Evolutionary conservation across 139 green algal genomes (phyloP).

Genomic region (Trebouxia sp.): DNA sequence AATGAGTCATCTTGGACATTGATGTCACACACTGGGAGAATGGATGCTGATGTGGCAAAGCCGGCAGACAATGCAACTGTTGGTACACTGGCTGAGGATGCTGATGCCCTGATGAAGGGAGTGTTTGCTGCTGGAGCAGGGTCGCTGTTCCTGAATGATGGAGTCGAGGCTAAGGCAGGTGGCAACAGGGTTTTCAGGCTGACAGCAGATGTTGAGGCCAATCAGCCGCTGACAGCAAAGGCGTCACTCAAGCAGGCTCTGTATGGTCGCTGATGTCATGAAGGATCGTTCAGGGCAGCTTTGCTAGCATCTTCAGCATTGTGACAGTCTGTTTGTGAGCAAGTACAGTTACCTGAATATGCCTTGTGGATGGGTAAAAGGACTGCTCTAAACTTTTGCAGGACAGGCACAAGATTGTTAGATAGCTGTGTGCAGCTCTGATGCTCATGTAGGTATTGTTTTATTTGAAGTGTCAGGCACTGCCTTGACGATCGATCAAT

Average conservation of each 20-base stretch:
- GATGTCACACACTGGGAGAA: not conserved
- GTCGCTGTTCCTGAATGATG: not conserved
- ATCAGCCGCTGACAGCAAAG: not conserved
- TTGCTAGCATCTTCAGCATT: too few relatives aligned
- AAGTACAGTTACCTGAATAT: too few relatives aligned
- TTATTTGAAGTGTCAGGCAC: too few relatives aligned
- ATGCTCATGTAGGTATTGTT: too few relatives aligned
- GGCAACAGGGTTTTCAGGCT: not conserved
- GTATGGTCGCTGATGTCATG: not conserved
- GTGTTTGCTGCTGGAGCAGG: constrained; percentile 11
- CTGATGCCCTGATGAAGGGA: not conserved
- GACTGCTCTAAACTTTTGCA: too few relatives aligned
- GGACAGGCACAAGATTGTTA: too few relatives aligned
- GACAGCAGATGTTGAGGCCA: not conserved
- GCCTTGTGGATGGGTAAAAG: too few relatives aligned
- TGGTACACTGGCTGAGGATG: constrained; percentile 9
- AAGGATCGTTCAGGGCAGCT: too few relatives aligned
- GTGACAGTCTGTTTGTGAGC: too few relatives aligned
- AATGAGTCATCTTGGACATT: constrained; percentile 14
- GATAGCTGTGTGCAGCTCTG: too few relatives aligned
- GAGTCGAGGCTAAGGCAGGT: not conserved
- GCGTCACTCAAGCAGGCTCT: not conserved
- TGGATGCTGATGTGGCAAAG: not conserved
- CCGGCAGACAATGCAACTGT: not conserved
- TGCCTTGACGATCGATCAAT: too few relatives aligned